Conservation (phyloP, 2,329 filamentous ascomycete genomes). For the Botrytis elliptica region DNA sequence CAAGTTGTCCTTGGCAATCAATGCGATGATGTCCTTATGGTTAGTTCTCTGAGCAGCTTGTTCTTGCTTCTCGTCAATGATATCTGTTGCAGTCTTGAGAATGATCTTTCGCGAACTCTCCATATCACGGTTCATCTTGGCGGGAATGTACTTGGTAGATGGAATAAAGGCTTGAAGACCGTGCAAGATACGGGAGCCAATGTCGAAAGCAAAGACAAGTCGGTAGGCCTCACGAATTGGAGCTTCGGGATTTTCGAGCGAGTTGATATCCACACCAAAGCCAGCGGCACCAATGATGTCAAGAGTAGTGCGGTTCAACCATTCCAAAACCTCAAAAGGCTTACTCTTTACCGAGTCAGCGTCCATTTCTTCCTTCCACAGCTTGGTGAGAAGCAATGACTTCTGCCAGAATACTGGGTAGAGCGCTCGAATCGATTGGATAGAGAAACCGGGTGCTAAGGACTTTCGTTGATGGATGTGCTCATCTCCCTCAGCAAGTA, state of each 20-base stretch:
- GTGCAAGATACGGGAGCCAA: conserved; percentile 53
- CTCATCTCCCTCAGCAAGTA: conserved; percentile 71
- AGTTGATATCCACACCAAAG: conserved; percentile 67
- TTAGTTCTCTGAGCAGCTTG: conserved; percentile 47
- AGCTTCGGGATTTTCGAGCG: conserved; percentile 60
- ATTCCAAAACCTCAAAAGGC: conserved; percentile 42
- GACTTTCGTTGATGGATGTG: conserved; percentile 62
- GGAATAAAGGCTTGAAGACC: conserved; percentile 45
- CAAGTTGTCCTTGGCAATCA: conserved; percentile 45
- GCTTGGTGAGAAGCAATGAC: conserved; percentile 50
- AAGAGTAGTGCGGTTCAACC: conserved; percentile 65
- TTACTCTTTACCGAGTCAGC: conserved; percentile 32
- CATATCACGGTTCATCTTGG: conserved; percentile 59
- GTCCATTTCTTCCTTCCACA: conserved; percentile 52
- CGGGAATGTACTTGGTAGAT: conserved; percentile 55
- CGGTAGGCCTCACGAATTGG: conserved; percentile 57
- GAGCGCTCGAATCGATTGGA: conserved; percentile 76
- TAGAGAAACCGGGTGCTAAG: conserved; percentile 76
- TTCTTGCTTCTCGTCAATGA: conserved; percentile 68
- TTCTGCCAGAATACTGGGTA: conserved; percentile 56
- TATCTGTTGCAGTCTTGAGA: conserved; percentile 54
- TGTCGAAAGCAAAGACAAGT: conserved; percentile 45
- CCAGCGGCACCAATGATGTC: conserved; percentile 74
- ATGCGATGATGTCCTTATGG: conserved; percentile 71
- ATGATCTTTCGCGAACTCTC: conserved; percentile 65